phyloP scores from a whole-genome alignment of 305 asterid species.

The Petunia hybrid region DNA sequence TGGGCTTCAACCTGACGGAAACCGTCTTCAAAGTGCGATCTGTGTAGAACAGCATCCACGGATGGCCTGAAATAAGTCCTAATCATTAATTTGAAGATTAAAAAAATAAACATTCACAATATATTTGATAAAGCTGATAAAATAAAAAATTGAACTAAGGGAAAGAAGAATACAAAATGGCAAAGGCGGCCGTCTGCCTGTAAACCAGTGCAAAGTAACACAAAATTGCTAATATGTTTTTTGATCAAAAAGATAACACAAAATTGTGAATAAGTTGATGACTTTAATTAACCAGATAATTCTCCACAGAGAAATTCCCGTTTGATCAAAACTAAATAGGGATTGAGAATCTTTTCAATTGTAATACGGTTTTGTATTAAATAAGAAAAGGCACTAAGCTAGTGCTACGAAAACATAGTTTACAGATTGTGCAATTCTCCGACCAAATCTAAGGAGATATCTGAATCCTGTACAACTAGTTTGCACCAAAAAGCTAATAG shows the following conservation, averaged over 20 bases:
- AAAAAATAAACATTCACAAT: background rate
- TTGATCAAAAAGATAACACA: background rate
- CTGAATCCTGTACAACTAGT: no score
- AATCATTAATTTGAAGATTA: background rate
- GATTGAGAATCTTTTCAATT: no score
- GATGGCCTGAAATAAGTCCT: constrained; percentile 49
- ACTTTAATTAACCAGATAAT: background rate
- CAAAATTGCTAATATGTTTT: background rate
- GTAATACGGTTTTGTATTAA: no score
- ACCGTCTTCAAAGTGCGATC: constrained; percentile 46
- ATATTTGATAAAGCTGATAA: constrained; percentile 10
- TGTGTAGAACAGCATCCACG: constrained; percentile 55
- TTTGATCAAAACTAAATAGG: background rate
- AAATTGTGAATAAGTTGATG: constrained; percentile 1
- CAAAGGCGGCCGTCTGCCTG: background rate
- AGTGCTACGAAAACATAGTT: no score
- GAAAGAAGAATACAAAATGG: background rate
- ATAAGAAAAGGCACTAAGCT: no score
- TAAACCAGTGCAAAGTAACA: background rate
- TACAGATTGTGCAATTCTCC: no score
- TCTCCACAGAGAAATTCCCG: background rate
- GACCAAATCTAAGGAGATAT: no score
- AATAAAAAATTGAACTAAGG: background rate
- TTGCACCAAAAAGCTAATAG: no score
- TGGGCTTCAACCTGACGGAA: constrained; percentile 43